phyloP scores from a whole-genome alignment of 2,329 filamentous ascomycete genomes.

The Trichoderma afroharzianum region DNA sequence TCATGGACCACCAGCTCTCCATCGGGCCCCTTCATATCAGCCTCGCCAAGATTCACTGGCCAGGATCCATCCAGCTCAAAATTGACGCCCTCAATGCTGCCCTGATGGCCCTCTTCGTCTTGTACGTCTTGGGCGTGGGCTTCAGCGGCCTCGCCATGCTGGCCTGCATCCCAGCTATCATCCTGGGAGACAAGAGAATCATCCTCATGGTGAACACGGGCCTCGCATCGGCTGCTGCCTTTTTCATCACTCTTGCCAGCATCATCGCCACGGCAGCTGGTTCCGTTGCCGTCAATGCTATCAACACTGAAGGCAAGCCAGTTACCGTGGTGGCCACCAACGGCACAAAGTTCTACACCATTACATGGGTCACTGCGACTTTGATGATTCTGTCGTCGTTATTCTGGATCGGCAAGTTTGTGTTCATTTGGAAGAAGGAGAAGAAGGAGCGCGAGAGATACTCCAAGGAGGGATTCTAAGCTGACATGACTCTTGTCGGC shows the following conservation, averaged over 20 bases:
- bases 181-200: conserved; percentile 28
- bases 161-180: conserved; percentile 34
- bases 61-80: conserved; percentile 42
- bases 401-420: conserved; percentile 41
- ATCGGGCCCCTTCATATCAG: conserved; percentile 44
- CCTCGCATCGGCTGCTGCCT: conserved; percentile 34
- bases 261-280: conserved; percentile 41
- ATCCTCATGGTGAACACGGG: conserved; percentile 36
- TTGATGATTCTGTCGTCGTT: conserved; percentile 39
- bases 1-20: conserved; percentile 45
- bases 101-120: conserved; percentile 46
- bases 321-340: conserved; percentile 43
- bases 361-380: conserved; percentile 47
- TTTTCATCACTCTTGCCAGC: conserved; percentile 40
- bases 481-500: background rate
- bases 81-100: conserved; percentile 47
- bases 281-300: conserved; percentile 38
- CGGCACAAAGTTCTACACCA: conserved; percentile 43
- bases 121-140: conserved; percentile 45
- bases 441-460: conserved; percentile 23
- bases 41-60: conserved; percentile 44
- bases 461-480: conserved; percentile 30
- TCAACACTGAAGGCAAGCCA: conserved; percentile 42
- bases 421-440: conserved; percentile 19
- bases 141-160: conserved; percentile 44